phyloP scores from a whole-genome alignment of 108 stramenopile species.

The Cylindrotheca fusiformis region DNA sequence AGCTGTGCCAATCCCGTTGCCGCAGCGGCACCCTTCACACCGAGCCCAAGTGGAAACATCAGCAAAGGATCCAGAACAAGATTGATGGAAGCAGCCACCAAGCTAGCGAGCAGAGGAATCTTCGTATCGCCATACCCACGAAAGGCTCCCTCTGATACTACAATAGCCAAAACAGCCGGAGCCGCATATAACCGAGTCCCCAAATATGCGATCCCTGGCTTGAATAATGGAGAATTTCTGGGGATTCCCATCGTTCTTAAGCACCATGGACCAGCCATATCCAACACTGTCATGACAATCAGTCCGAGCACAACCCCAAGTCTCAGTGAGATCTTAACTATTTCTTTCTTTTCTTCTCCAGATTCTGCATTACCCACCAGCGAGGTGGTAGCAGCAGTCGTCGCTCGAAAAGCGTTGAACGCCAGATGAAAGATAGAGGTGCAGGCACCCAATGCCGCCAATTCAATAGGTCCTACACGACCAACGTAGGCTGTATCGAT shows the following conservation, averaged over 20 bases:
- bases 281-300: constrained; percentile 23
- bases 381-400: constrained; percentile 64
- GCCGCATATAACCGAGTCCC: constrained; percentile 53
- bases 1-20: constrained; percentile 66
- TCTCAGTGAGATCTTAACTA: constrained; percentile 30
- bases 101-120: constrained; percentile 60
- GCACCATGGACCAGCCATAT: constrained; percentile 26
- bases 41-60: constrained; percentile 67
- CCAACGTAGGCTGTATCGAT: constrained; percentile 80
- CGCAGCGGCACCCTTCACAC: constrained; percentile 72
- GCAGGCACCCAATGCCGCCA: constrained; percentile 79
- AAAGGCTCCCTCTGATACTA: constrained; percentile 77
- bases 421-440: constrained; percentile 80
- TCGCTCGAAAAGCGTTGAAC: constrained; percentile 78
- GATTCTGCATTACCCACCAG: constrained; percentile 44
- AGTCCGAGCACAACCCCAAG: constrained; percentile 44
- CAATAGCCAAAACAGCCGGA: constrained; percentile 59
- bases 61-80: constrained; percentile 70
- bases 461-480: constrained; percentile 43
- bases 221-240: constrained; percentile 25
- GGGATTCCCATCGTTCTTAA: constrained; percentile 68
- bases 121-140: constrained; percentile 74
- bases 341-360: constrained; percentile 22
- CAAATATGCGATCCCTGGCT: constrained; percentile 50
- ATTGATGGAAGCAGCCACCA: constrained; percentile 58